Evolutionary conservation across 352 stramenopile genomes (phyloP), one percentile per base, ranked within the genome.

Genomic region (Phytophthora hybrid): DNA sequence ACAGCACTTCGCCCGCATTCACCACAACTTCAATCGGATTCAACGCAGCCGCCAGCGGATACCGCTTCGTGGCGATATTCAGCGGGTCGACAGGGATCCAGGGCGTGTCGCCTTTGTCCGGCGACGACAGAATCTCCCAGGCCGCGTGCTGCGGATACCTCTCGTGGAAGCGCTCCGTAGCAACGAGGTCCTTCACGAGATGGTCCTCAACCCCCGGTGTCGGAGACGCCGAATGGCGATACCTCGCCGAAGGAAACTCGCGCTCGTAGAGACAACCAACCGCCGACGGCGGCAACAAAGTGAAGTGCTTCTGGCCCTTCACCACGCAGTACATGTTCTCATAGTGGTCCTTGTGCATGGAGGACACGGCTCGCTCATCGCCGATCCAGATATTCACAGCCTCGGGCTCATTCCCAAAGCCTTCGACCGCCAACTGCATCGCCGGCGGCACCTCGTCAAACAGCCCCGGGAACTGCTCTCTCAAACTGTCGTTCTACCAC

Each of bases 241-340:
- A 96, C 13, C 87, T 84, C 5, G 80, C 73, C 1, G 88, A 91
- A 11, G 77, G 47, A 64, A 90, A 94, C 65, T 92, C 83, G 13
- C 56, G 67, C 70, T 98, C 94, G 53, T 97, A 94, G 32, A 99
- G 71, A 77, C 96, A 98, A 5, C 91, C 79, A 16, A 97, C 80
- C 72, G 95, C 92, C 5, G 90, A 87, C 1, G 97, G 97, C 18
- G 97, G 93, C 65, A 90, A 69, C 39, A 99, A 58, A 21, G 93
- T 95, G 77, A 99, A 99, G 37, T 98, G 87, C 66, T 99, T 99
- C 64, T 98, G 76, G 18, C 98, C 98, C 51, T 91, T 94, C 37
- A 98, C 84, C 1, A 99, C 97, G 75, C 93, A 98, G 79, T 99
- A 99, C 78, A 99, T 93, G 78, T 99, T 99, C 86, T 99, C 97